Conservation (phyloP, 805 yeast genomes). For the Metschnikowia vanudenii region DNA sequence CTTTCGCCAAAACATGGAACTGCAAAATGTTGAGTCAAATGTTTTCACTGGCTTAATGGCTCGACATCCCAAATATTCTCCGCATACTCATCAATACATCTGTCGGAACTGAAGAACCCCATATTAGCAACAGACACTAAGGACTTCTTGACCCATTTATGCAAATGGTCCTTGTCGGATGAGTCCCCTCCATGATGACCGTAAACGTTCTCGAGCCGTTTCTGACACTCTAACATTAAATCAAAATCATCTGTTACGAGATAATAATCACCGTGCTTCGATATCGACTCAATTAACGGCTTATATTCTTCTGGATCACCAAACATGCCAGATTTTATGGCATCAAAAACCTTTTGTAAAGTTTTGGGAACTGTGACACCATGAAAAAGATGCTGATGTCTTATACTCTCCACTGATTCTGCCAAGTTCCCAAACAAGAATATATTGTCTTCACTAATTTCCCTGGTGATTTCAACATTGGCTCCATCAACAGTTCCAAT, state of each 20-base stretch:
- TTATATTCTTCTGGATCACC: constrained; percentile 69
- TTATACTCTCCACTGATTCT: constrained; percentile 82
- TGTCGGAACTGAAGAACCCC: constrained; percentile 90
- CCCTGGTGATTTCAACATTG: constrained; percentile 90
- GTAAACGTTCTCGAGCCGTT: constrained; percentile 69
- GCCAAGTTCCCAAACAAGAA: constrained; percentile 89
- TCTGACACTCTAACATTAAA: constrained; percentile 79
- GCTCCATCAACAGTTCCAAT: constrained; percentile 98
- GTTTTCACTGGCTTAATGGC: constrained; percentile 43
- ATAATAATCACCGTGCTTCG: constrained; percentile 78
- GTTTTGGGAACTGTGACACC: constrained; percentile 59
- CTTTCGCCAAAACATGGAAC: too few relatives aligned
- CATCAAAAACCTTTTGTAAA: constrained; percentile 59
- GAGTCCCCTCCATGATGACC: constrained; percentile 44
- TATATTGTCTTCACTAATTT: constrained; percentile 89
- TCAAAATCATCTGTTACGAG: constrained; percentile 88
- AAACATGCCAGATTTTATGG: constrained; percentile 67
- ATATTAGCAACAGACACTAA: constrained; percentile 82
- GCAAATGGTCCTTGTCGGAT: constrained; percentile 50
- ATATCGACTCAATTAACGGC: constrained; percentile 66
- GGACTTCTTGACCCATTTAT: constrained; percentile 72
- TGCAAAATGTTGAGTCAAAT: background rate
- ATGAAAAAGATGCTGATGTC: constrained; percentile 68
- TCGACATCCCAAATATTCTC: constrained; percentile 92
- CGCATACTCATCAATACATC: constrained; percentile 90